Base-by-base conservation (phyloP, 2,329 filamentous ascomycete species). In the Arthrinium phaeospermum region DNA sequence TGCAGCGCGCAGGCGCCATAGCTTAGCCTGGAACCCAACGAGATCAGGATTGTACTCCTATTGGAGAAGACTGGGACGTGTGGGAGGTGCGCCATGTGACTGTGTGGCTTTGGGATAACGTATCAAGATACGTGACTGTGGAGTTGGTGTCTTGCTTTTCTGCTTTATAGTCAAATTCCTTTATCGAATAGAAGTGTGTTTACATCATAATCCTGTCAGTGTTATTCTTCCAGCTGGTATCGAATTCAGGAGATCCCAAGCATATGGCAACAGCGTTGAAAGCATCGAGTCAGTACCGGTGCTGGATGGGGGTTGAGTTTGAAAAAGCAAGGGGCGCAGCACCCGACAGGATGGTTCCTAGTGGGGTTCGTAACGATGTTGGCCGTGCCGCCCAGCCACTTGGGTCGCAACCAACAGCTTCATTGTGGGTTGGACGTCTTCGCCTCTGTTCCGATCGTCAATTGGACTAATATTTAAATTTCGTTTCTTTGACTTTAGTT, bases 61-160 rank as follows among this genome's bases (percentile, higher is more conserved):
- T 83, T 14, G 80, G 83, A 1, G 82, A 82, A 51, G 83, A 85
- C 71, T 85, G 83, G 84, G 82, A 85, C 47, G 75, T 84, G 61
- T 82, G 82, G 80, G 74, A 80, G 57, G 77, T 79, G 10, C 77
- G 79, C 8, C 78, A 79, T 68, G 79, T 85, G 71, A 78, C 80
- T 71, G 77, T 85, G 13, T 69, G 76, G 67, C 74, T 75, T 51
- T 75, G 14, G 64, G 53, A 2, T 27, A 75, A 73, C 73, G 27
- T 4, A 14, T n/a, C 22, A 22, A 37, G 6, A 7, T 37, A 7
- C 37, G 37, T 10, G 37, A 37, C 37, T 37, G 37, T 4, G 37
- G 37, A 37, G 37, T 37, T 37, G 37, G 37, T 7, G 5, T 45
- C 14, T 45, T 13, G 44, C 12, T 10, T 45, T 37, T 37, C 5